phyloP scores from a whole-genome alignment of 2,329 filamentous ascomycete genomes.

The Xylaria sp. region DNA sequence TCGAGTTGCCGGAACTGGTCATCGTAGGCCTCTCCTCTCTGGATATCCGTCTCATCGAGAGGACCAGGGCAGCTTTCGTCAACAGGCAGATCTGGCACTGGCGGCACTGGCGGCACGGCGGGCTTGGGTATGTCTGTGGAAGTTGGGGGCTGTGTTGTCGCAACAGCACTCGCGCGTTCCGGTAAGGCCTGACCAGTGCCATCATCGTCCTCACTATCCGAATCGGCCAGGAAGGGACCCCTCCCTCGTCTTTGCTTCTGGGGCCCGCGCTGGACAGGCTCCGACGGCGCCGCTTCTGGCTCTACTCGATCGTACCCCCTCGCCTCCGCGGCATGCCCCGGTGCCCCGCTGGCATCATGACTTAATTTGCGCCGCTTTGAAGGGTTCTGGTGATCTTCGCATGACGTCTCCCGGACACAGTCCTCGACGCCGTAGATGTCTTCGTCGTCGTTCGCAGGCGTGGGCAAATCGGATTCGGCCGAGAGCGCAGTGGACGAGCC shows the following conservation, averaged over 20 bases:
- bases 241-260: slow-evolving; percentile 45
- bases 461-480: slow-evolving; percentile 19
- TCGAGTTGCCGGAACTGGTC: slow-evolving; percentile 52
- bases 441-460: slow-evolving; percentile 46
- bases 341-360: slow-evolving; percentile 34
- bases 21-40: slow-evolving; percentile 40
- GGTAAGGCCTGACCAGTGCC: slow-evolving; percentile 5
- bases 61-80: slow-evolving; percentile 44
- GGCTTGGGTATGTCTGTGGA: slow-evolving; percentile 21
- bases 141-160: slow-evolving; percentile 4
- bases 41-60: slow-evolving; percentile 35
- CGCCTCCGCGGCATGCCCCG: slow-evolving; percentile 7
- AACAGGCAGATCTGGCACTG: slow-evolving; percentile 37
- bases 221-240: slow-evolving; percentile 78
- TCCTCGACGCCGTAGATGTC: slow-evolving; percentile 50
- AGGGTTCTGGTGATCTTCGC: slow-evolving; percentile 44
- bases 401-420: slow-evolving; percentile 45
- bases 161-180: slow-evolving; percentile 17
- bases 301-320: slow-evolving; percentile 7
- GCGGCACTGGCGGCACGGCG: slow-evolving; percentile 33
- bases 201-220: slow-evolving; percentile 62
- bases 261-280: slow-evolving; percentile 27
- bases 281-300: slow-evolving; percentile 10
- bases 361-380: slow-evolving; percentile 57
- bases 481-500: slow-evolving; percentile 33